These are phyloP conservation scores for Rhizopus stolonifer DNA, from an alignment of 371 early-diverging fungal species.

Conservation along the genomic window DNA sequence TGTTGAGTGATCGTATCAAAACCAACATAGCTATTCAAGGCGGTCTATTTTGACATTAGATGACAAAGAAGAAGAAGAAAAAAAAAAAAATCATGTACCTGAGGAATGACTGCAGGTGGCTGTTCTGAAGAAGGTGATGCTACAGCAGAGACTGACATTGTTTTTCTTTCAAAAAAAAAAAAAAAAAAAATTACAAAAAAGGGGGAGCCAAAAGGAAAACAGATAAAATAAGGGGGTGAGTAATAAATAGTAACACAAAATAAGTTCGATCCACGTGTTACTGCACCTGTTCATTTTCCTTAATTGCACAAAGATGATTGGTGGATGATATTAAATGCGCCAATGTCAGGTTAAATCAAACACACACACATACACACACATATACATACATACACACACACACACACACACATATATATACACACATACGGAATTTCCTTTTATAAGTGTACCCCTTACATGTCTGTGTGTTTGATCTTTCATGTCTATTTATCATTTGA, in stretches of 20 bases:
- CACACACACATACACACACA: no score
- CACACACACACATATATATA: no score
- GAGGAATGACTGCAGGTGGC: neutral
- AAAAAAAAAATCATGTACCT: neutral
- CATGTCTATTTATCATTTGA: no score
- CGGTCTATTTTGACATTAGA: neutral
- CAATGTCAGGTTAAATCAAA: no score
- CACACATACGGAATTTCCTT: no score
- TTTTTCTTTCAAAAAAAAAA: neutral
- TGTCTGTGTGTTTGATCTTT: no score
- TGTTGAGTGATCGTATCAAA: constrained; percentile 94
- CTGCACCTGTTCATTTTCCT: constrained; percentile 4
- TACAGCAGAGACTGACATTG: neutral
- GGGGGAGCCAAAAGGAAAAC: neutral
- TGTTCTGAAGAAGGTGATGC: neutral
- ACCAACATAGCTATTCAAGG: constrained; percentile 85
- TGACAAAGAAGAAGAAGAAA: neutral
- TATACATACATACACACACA: no score
- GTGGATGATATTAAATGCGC: constrained; percentile 2
- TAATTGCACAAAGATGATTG: constrained; percentile 2
- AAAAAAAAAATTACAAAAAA: neutral
- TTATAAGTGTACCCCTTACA: no score
- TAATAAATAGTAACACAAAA: no score
- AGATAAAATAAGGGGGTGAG: neutral
- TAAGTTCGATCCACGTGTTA: neutral